Conservation (phyloP, 768 basidiomycete species). For the Leucocoprinus leucothites region DNA sequence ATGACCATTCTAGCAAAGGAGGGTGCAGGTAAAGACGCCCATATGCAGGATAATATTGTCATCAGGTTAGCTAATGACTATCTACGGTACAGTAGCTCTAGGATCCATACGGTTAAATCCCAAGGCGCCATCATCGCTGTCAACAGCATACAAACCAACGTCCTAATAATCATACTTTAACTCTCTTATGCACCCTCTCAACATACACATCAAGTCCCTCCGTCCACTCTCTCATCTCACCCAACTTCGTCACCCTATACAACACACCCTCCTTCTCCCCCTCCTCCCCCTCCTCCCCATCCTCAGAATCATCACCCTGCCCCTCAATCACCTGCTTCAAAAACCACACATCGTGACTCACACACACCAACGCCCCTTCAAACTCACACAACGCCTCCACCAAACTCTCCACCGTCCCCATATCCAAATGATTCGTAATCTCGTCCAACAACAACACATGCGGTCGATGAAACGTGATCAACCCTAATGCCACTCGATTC, state of each 20-base stretch:
- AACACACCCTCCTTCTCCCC: conserved; percentile 21
- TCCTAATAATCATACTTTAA: too few species aligned
- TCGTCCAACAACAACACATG: conserved; percentile 57
- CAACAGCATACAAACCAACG: too few species aligned
- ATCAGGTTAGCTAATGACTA: too few species aligned
- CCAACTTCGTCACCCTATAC: conserved; percentile 29
- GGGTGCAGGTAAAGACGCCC: too few species aligned
- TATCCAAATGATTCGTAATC: conserved; percentile 69
- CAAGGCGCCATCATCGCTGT: too few species aligned
- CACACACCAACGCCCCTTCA: conserved; percentile 55
- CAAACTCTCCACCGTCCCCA: conserved; percentile 54
- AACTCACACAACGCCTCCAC: conserved; percentile 48
- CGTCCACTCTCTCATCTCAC: conserved; percentile 27
- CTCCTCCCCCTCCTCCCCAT: conserved; percentile 20
- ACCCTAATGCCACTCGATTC: conserved; percentile 58
- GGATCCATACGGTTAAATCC: too few species aligned
- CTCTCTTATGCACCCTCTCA: conserved; percentile 12
- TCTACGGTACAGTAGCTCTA: too few species aligned
- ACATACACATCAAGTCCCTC: conserved; percentile 31
- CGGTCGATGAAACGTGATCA: conserved; percentile 51
- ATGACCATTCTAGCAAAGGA: too few species aligned
- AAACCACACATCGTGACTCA: conserved; percentile 57
- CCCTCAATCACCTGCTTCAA: conserved; percentile 31
- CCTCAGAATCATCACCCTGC: conserved; percentile 13
- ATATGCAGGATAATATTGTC: too few species aligned